These are phyloP conservation scores for Cutaneotrichosporon cavernicola DNA, from an alignment of 1,284 basidiomycete genomes.

Conservation along the genomic window DNA sequence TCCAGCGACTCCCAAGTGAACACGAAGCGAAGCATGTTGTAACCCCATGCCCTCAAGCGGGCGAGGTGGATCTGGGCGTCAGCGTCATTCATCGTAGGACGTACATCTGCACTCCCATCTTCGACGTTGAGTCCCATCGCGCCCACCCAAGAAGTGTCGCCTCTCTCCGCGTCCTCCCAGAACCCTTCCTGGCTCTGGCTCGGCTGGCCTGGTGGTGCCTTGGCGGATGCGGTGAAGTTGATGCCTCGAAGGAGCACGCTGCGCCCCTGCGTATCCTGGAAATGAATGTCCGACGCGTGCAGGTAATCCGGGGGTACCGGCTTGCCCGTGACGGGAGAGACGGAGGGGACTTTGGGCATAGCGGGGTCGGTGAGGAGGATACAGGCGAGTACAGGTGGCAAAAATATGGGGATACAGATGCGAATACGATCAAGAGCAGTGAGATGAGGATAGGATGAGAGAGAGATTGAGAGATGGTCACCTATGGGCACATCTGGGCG, in stretches of 20 bases:
- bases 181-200: constrained; percentile 72
- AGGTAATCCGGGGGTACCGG: constrained; percentile 55
- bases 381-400: neutral
- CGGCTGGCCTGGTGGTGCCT: constrained; percentile 72
- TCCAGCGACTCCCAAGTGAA: constrained; percentile 94
- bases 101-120: constrained; percentile 52
- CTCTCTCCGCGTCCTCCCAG: constrained; percentile 78
- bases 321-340: constrained; percentile 68
- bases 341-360: constrained; percentile 50
- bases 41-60: constrained; percentile 86
- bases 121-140: constrained; percentile 68
- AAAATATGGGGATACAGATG: neutral
- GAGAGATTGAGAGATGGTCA: neutral
- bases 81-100: constrained; percentile 9
- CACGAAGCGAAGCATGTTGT: constrained; percentile 87
- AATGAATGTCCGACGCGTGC: constrained; percentile 69
- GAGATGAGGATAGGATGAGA: neutral
- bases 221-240: constrained; percentile 85
- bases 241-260: constrained; percentile 85
- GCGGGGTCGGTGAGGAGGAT: neutral
- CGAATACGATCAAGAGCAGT: neutral
- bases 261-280: constrained; percentile 80
- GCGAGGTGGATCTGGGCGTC: constrained; percentile 76
- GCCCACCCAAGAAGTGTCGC: constrained; percentile 66
- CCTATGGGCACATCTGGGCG: too few species aligned